Evolutionary conservation across 2,329 filamentous ascomycete species (phyloP).

Genomic region (Scedosporium boydii): DNA sequence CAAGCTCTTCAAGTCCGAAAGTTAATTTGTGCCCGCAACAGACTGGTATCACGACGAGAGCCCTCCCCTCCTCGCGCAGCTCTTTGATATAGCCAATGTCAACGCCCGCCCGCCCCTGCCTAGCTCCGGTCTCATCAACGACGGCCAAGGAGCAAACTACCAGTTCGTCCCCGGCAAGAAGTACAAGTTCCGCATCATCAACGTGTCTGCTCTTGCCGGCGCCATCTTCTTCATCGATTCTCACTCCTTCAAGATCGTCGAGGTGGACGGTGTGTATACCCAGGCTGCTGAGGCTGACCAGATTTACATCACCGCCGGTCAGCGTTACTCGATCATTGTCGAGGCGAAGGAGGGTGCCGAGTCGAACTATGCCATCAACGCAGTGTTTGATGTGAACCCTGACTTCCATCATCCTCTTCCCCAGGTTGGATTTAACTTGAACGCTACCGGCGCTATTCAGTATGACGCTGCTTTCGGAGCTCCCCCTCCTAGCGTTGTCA

Average conservation of each 20-base stretch:
- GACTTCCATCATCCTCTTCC: conserved; percentile 17
- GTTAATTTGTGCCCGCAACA: background rate
- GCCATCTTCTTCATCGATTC: conserved; percentile 32
- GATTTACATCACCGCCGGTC: conserved; percentile 30
- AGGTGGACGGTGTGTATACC: conserved; percentile 32
- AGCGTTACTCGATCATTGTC: conserved; percentile 37
- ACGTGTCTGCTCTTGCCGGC: conserved; percentile 31
- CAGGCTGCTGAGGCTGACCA: conserved; percentile 24
- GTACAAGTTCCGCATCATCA: conserved; percentile 36
- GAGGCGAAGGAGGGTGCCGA: conserved; percentile 26
- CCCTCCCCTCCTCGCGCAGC: conserved; percentile 32
- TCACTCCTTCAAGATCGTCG: conserved; percentile 33
- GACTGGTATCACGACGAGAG: conserved; percentile 53
- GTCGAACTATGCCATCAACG: conserved; percentile 32
- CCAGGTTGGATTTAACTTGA: conserved; percentile 22
- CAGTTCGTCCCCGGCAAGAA: conserved; percentile 12
- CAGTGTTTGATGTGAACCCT: conserved; percentile 33
- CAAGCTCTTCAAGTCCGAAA: background rate
- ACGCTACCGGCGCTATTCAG: conserved; percentile 34
- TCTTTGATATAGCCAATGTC: conserved; percentile 34
- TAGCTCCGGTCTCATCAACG: conserved; percentile 40
- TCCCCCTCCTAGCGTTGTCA: conserved; percentile 20
- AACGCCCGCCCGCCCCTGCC: conserved; percentile 45
- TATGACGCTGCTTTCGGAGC: conserved; percentile 19
- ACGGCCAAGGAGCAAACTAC: conserved; percentile 23